A percentile compares a stretch with the other conserved stretches of the same genome.
These are phyloP conservation scores for Ogataea dorogensis DNA, from an alignment of 805 yeast species.

Conservation along the genomic window DNA sequence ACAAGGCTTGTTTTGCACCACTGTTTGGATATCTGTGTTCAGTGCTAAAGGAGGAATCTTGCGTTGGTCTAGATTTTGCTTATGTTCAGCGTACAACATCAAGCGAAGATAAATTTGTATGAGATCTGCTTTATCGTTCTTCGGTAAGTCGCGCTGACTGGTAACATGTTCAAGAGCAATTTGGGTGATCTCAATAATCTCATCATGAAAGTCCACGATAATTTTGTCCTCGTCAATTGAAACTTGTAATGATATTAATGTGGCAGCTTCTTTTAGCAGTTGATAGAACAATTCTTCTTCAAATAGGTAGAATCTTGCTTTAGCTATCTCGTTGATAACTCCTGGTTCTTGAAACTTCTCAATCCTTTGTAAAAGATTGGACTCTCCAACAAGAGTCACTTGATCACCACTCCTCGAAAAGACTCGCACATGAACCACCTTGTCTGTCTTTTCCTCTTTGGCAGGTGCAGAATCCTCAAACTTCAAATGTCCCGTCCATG, in stretches of 20 bases:
- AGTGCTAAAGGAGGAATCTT: conserved; percentile 47
- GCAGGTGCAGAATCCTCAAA: conserved; percentile 37
- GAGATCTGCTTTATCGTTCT: conserved; percentile 47
- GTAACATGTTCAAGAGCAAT: conserved; percentile 41
- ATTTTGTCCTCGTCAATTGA: conserved; percentile 63
- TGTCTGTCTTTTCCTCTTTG: conserved; percentile 38
- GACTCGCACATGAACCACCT: conserved; percentile 58
- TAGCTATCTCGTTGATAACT: conserved; percentile 49
- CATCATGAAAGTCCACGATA: conserved; percentile 61
- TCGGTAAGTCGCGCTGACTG: conserved; percentile 22
- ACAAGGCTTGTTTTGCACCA: conserved; percentile 19
- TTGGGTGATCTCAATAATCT: conserved; percentile 69
- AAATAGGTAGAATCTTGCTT: conserved; percentile 72
- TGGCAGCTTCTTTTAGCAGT: conserved; percentile 70
- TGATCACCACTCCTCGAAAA: conserved; percentile 35
- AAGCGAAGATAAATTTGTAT: conserved; percentile 54
- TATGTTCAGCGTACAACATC: conserved; percentile 60
- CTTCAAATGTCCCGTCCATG: conserved; percentile 41
- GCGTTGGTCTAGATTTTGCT: conserved; percentile 41
- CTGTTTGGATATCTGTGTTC: conserved; percentile 30
- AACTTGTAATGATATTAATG: conserved; percentile 67
- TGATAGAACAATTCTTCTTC: conserved; percentile 88
- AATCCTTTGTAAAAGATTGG: conserved; percentile 34
- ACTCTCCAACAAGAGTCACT: conserved; percentile 57
- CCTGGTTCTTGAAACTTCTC: conserved; percentile 14